Evolutionary conservation across 176 grass and related monocot species (phyloP).

Genomic region (Oropetium thomaeum): DNA sequence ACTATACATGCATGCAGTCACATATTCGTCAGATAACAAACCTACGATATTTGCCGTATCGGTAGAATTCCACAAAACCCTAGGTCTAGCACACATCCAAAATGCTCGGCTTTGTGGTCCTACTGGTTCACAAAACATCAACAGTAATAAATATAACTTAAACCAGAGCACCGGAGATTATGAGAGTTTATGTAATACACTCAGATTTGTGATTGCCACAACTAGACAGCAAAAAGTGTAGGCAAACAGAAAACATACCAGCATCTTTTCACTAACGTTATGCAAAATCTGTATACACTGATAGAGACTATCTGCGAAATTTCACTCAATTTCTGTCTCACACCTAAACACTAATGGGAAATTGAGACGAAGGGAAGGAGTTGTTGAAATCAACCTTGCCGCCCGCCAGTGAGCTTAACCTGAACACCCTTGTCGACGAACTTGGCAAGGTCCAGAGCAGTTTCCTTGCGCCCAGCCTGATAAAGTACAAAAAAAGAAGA

Average conservation of each 20-base stretch:
- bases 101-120: not conserved
- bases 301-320: not conserved
- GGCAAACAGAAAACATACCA: not conserved
- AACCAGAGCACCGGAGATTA: not conserved
- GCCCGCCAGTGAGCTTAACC: slow-evolving; percentile 81
- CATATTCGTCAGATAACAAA: not conserved
- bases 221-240: not conserved
- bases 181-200: not conserved
- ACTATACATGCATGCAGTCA: not conserved
- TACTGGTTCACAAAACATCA: not conserved
- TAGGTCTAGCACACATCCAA: not conserved
- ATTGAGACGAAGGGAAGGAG: not conserved
- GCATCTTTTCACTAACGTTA: not conserved
- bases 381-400: slow-evolving; percentile 51
- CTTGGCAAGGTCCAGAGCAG: slow-evolving; percentile 80
- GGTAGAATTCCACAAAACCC: not conserved
- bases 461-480: slow-evolving; percentile 88
- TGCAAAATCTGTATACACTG: not conserved
- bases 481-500: not conserved
- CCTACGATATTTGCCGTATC: not conserved
- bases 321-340: not conserved
- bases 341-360: not conserved
- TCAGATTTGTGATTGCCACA: not conserved
- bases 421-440: slow-evolving; percentile 93
- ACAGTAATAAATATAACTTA: not conserved